Evolutionary conservation across 2,329 filamentous ascomycete genomes (phyloP).

Genomic region (Alternaria sp.): DNA sequence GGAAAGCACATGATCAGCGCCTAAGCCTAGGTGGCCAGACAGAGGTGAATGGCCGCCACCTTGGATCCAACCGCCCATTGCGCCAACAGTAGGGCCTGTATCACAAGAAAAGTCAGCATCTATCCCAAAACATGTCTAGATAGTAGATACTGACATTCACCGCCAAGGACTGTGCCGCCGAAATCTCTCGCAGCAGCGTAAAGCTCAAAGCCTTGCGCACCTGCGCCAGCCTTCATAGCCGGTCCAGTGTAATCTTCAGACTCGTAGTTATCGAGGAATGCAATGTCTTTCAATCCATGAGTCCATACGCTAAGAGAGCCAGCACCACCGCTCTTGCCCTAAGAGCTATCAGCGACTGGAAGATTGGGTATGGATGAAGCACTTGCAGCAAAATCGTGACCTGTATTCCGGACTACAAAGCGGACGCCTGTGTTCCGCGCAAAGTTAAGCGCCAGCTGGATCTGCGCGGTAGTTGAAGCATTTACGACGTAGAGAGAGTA

Average conservation of each 20-base stretch:
- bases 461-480: conserved; percentile 27
- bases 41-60: conserved; percentile 63
- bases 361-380: not conserved
- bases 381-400: conserved; percentile 34
- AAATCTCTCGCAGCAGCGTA: conserved; percentile 33
- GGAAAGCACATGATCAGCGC: conserved; percentile 36
- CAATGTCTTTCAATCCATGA: conserved; percentile 35
- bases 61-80: conserved; percentile 48
- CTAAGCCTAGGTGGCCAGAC: conserved; percentile 51
- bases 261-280: conserved; percentile 28
- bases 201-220: conserved; percentile 37
- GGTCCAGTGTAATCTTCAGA: conserved; percentile 34
- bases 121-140: not conserved
- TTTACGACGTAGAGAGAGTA: conserved; percentile 36
- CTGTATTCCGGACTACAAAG: conserved; percentile 40
- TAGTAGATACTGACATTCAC: conserved; percentile 24
- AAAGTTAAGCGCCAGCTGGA: conserved; percentile 37
- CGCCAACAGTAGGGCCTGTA: conserved; percentile 53
- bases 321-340: conserved; percentile 28
- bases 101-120: conserved; percentile 3
- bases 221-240: conserved; percentile 37
- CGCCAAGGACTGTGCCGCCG: conserved; percentile 29
- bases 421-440: conserved; percentile 33
- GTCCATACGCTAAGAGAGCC: conserved; percentile 38
- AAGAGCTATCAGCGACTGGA: not conserved